Base-by-base conservation (phyloP, 305 asterid species). In the Fraxinus velutina region DNA sequence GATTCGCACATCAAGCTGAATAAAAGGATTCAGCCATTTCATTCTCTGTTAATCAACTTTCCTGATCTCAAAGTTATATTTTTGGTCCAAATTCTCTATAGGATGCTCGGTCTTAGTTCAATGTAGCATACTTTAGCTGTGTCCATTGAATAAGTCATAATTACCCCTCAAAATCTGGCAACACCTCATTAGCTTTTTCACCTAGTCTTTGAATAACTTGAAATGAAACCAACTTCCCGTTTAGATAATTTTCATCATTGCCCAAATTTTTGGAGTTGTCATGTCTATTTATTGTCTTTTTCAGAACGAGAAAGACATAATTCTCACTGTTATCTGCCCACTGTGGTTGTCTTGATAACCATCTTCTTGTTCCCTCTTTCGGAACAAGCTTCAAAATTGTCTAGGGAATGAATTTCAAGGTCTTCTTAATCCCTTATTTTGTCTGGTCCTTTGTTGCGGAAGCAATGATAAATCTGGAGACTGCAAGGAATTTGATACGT, bases 141-240 rank as follows among this genome's bases (percentile, higher is more conserved):
- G 86, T 80, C 77, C 81, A 70, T 86, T 30, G 64, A 89, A 88
- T 88, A 89, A 89, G 87, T 74, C 89, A 86, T 36, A 77, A 68
- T 81, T 86, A 74, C 50, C 85, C 85, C 55, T 76, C 79, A 47
- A 71, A 72, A 81, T 81, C 86, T 83, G 50, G 84, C 82, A 81
- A 82, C 76, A 55, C 85, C 80, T 73, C 88, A 79, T 85, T 81
- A 79, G 84, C 85, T 77, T 82, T 78, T 80, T 82, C 82, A 78
- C 82, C 88, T 80, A 82, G 88, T 79, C 86, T 87, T 86, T 66
- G 81, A 84, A 87, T 82, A 83, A 83, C 88, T 52, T 73, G 81
- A 79, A 86, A 82, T 73, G 36, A 79, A 47, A 66, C 86, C 82
- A 55, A 39, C 83, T 83, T 80, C 80, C 75, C 72, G 71, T 78